Evolutionary conservation across 2,329 filamentous ascomycete genomes (phyloP), one percentile per base, ranked within the genome.

Genomic region (Aotearoamyces nothofagi): DNA sequence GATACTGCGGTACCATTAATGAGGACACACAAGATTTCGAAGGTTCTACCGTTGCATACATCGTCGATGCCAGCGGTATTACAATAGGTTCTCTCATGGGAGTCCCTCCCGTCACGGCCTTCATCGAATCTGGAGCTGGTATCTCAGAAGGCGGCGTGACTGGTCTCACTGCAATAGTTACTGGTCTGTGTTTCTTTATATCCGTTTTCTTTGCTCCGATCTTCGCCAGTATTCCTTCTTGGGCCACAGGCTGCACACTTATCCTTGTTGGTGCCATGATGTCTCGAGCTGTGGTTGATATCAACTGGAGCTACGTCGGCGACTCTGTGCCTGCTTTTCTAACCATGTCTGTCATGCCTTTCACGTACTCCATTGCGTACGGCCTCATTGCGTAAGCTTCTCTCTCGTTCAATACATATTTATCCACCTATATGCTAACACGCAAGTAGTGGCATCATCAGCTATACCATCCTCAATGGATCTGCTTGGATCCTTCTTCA

Each of bases 121-220:
- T 83, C 47, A 74, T 92, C 44, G 83, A 92, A 54, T 83, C 77
- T n/a, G 82, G 82, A 46, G 83, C 83, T 6, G 83, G 83, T 42
- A 92, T 92, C 38, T 80, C 80, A 0, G 83, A 92, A 53, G 83
- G 83, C 29, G 83, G 82, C 24, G 75, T 76, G 46, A 92, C 83
- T 0, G 83, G 83, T 10, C 55, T 92, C n/a, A 90, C 82, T 0
- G 73, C 81, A 26, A 79, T 87, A 51, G 60, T 70, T 10, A 76
- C 80, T 0, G 83, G 83, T 4, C 32, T 92, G 27, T 84, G 78
- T 55, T 92, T 92, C 61, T 78, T 92, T 57, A 70, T 92, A 47
- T 71, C 79, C 33, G 68, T 92, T 36, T 92, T 92, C 62, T 92
- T 92, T 49, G 82, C 83, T 0, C 83, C 83, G 0, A 87, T 92